phyloP scores from a whole-genome alignment of 495 filamentous ascomycete species.

The Trypethelium eluteriae region DNA sequence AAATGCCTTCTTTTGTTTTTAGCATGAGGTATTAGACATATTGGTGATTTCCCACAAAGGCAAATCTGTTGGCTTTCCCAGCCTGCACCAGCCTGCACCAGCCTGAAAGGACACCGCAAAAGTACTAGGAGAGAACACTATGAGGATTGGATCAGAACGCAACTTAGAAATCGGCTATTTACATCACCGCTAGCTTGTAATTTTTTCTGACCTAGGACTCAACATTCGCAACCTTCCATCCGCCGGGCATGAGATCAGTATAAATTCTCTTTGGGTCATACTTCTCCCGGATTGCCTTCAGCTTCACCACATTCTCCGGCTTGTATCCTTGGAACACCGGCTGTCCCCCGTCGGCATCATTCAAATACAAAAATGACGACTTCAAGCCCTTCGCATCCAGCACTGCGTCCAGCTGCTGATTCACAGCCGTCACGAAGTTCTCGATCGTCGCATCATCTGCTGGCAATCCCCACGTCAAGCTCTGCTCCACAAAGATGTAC shows the following conservation, averaged over 20 bases:
- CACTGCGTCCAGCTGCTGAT: conserved; percentile 22
- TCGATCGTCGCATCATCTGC: not conserved
- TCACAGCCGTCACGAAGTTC: not conserved
- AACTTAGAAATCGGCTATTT: too few relatives aligned
- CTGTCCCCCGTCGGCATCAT: conserved; percentile 40
- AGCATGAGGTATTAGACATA: not conserved
- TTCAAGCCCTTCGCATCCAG: conserved; percentile 28
- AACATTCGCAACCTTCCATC: conserved; percentile 1
- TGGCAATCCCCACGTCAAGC: not conserved
- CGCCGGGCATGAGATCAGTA: conserved; percentile 30
- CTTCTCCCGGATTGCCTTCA: conserved; percentile 38
- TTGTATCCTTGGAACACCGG: conserved; percentile 45
- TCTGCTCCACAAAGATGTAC: conserved; percentile 5
- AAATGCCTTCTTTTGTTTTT: not conserved
- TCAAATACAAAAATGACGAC: conserved; percentile 34
- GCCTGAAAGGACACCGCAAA: too few relatives aligned
- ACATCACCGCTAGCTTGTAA: too few relatives aligned
- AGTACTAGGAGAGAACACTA: too few relatives aligned
- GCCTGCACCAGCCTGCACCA: too few relatives aligned
- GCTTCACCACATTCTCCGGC: conserved; percentile 32
- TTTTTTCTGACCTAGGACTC: not conserved
- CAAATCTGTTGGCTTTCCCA: too few relatives aligned
- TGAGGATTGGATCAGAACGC: too few relatives aligned
- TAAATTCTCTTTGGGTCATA: conserved; percentile 48
- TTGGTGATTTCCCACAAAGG: too few relatives aligned